Percentiles rank a stretch among this genome's conserved stretches.
phyloP scores from a whole-genome alignment of 345 rosid species.

The Populus tremula region DNA sequence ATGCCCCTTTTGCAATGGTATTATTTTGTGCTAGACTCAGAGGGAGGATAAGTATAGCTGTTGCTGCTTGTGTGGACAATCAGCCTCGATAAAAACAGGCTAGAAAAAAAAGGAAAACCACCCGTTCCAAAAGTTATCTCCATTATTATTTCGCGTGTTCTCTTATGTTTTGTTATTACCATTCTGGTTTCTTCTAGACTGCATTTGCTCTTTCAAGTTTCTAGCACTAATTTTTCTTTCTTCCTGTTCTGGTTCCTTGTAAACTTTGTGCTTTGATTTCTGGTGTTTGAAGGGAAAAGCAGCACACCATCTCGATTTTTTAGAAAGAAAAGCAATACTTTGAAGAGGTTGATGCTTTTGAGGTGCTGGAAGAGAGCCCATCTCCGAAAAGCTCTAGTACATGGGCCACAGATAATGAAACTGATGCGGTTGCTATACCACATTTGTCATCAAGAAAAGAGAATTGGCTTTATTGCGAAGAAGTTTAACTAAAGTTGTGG shows the following conservation, averaged over 20 bases:
- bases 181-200: not conserved
- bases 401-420: constrained; percentile 56
- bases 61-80: constrained; percentile 45
- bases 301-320: constrained; percentile 47
- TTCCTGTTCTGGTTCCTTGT: not conserved
- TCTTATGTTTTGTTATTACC: not conserved
- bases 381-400: constrained; percentile 75
- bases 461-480: constrained; percentile 65
- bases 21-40: constrained; percentile 39
- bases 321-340: constrained; percentile 75
- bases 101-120: constrained; percentile 57
- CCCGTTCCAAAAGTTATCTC: constrained; percentile 57
- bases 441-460: constrained; percentile 64
- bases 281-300: constrained; percentile 47
- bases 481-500: constrained; percentile 47
- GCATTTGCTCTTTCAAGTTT: not conserved
- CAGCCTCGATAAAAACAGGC: constrained; percentile 50
- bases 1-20: not conserved
- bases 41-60: constrained; percentile 90
- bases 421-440: constrained; percentile 41
- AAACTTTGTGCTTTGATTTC: not conserved
- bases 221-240: not conserved
- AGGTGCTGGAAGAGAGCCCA: constrained; percentile 93
- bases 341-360: constrained; percentile 85
- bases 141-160: not conserved